phyloP scores from a whole-genome alignment of 2,329 filamentous ascomycete species.

The Phyllosticta capitalensis region DNA sequence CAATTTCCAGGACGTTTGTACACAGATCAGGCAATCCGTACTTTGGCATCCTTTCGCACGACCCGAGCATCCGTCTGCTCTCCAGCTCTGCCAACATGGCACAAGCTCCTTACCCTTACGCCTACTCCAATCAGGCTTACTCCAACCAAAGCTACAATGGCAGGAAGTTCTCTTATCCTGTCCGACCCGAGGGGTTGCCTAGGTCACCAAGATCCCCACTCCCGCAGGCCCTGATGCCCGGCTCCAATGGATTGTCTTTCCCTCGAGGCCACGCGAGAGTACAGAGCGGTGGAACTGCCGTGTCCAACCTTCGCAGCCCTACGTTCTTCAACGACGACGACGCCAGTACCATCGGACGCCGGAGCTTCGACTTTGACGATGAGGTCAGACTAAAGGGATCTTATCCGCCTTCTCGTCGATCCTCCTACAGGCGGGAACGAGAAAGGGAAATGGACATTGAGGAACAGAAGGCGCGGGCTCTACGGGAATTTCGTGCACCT shows the following conservation, averaged over 20 bases:
- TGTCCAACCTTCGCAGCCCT: background rate
- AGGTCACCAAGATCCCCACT: background rate
- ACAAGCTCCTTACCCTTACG: background rate
- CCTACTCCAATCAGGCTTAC: background rate
- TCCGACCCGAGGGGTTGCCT: background rate
- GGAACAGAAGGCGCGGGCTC: background rate
- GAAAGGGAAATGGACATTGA: slow-evolving; percentile 2
- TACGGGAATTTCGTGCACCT: background rate
- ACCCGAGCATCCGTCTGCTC: background rate
- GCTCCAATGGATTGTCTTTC: background rate
- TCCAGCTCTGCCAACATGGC: background rate
- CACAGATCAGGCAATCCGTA: background rate
- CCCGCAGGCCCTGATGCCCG: background rate
- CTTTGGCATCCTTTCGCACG: background rate
- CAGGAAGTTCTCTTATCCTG: background rate
- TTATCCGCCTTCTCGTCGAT: background rate
- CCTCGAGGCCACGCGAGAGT: background rate
- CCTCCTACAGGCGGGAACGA: background rate
- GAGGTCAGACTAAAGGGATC: background rate
- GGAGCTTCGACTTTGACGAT: background rate
- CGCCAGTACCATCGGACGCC: background rate
- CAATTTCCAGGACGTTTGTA: background rate
- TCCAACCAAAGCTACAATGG: background rate
- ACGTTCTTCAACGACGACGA: background rate
- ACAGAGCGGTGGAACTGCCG: background rate